Evolutionary conservation across 345 rosid genomes (phyloP), one percentile per base, ranked within the genome.

Genomic region (Aethionema arabicum): DNA sequence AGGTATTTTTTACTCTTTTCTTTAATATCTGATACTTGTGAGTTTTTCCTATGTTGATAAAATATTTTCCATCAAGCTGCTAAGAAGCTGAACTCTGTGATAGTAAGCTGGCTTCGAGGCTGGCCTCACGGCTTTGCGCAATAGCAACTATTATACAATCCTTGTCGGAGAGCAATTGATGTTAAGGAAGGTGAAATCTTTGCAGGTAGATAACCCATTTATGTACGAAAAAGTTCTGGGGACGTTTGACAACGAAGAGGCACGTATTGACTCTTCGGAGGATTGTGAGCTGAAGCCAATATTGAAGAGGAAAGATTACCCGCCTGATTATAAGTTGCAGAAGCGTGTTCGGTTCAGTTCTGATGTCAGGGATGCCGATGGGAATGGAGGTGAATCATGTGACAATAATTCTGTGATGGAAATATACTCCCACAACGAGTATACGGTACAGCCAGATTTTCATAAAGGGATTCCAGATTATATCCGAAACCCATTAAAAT

Each of bases 281-380:
- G 80, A 79, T 43, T 80, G 14, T 61, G 82, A 69, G 53, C 51
- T 77, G 70, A 91, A 85, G 66, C 75, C 96, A 13, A 91, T 91
- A 35, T 40, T 91, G 68, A 88, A 88, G 85, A 82, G 89, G 72
- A 83, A 70, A 71, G 92, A 85, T 16, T 69, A 49, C 14, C 72
- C 73, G 56, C 59, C 55, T 6, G 83, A 87, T 67, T 61, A 76
- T 11, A 87, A 74, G 82, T 74, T 78, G 12, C 76, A 43, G 43
- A 93, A 90, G 62, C 96, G 97, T 11, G 97, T 87, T 39, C 80
- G 97, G 55, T 90, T 93, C 76, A 88, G 84, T 61, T 78, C 91
- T 14, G 76, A 74, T 41, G 62, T 72, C 42, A 47, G 33, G n/a
- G 32, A 27, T 61, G 71, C 51, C 12, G 65, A 70, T 9, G 79